phyloP scores from a whole-genome alignment of 495 filamentous ascomycete genomes.

The Xylaria cubensis region DNA sequence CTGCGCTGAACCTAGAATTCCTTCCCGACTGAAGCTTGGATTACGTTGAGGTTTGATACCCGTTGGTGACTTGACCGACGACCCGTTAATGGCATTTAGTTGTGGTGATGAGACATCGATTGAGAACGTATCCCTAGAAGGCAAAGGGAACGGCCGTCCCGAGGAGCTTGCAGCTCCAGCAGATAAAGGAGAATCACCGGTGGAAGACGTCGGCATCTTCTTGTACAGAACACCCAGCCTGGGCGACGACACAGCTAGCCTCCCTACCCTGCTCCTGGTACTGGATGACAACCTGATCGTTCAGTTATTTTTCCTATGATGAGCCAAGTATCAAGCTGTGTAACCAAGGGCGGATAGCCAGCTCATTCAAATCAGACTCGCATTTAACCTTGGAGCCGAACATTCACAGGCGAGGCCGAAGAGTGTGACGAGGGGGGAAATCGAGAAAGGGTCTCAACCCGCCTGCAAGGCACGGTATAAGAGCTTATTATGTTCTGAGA shows the following conservation, averaged over 20 bases:
- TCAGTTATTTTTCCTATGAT: background rate
- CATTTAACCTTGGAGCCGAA: slow-evolving; percentile 37
- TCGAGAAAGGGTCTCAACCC: slow-evolving; percentile 29
- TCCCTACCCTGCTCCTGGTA: slow-evolving; percentile 21
- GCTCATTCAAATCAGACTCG: slow-evolving; percentile 28
- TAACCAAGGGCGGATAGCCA: slow-evolving; percentile 22
- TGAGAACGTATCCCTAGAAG: slow-evolving; percentile 53
- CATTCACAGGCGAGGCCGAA: slow-evolving; percentile 20
- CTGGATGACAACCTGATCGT: background rate
- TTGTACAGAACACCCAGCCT: background rate
- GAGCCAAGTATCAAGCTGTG: slow-evolving; percentile 14
- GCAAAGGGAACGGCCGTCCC: slow-evolving; percentile 51
- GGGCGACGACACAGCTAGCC: slow-evolving; percentile 17
- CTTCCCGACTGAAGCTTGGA: slow-evolving; percentile 60
- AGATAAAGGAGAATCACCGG: slow-evolving; percentile 57
- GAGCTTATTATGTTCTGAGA: slow-evolving; percentile 43
- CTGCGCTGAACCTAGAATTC: slow-evolving; percentile 64
- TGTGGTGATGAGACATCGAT: slow-evolving; percentile 56
- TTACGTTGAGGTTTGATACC: slow-evolving; percentile 54
- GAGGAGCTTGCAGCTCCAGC: slow-evolving; percentile 46
- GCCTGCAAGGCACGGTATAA: slow-evolving; percentile 44
- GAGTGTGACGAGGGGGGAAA: slow-evolving; percentile 27
- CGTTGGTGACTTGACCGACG: slow-evolving; percentile 57
- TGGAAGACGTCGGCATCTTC: slow-evolving; percentile 58
- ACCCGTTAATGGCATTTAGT: slow-evolving; percentile 50